phyloP scores from a whole-genome alignment of 257 asterid species.

The Forsythia viridissima region DNA sequence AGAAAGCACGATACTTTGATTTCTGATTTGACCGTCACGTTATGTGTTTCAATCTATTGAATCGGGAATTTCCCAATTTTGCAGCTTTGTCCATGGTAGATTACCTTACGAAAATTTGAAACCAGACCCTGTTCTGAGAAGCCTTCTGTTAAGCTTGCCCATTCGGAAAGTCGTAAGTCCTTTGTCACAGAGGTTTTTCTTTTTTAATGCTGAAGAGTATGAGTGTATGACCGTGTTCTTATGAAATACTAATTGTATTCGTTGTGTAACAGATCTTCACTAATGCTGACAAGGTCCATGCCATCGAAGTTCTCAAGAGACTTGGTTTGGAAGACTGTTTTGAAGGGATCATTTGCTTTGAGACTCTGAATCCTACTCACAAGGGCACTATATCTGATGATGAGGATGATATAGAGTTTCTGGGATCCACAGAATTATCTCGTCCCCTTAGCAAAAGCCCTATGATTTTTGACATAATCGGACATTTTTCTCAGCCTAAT shows the following conservation, averaged over 20 bases:
- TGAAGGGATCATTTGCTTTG: slow-evolving; percentile 92
- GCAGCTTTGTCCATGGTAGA: slow-evolving; percentile 97
- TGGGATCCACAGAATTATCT: slow-evolving; percentile 38
- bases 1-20: neutral
- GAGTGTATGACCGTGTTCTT: neutral
- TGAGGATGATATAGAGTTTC: slow-evolving; percentile 75
- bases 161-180: slow-evolving; percentile 79
- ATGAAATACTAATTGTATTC: neutral
- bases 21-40: neutral
- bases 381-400: slow-evolving; percentile 69
- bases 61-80: neutral
- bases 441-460: slow-evolving; percentile 17
- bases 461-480: slow-evolving; percentile 73
- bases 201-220: neutral
- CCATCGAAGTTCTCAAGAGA: slow-evolving; percentile 57
- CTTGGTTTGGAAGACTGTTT: slow-evolving; percentile 90
- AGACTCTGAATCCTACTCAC: slow-evolving; percentile 82
- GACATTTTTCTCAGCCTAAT: slow-evolving; percentile 66
- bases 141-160: slow-evolving; percentile 75
- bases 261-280: slow-evolving; percentile 68
- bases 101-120: slow-evolving; percentile 83
- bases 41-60: slow-evolving; percentile 2
- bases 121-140: slow-evolving; percentile 83
- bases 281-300: slow-evolving; percentile 87
- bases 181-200: neutral